Base-by-base conservation (phyloP, 2,329 filamentous ascomycete species). In the Sarocladium strictum region DNA sequence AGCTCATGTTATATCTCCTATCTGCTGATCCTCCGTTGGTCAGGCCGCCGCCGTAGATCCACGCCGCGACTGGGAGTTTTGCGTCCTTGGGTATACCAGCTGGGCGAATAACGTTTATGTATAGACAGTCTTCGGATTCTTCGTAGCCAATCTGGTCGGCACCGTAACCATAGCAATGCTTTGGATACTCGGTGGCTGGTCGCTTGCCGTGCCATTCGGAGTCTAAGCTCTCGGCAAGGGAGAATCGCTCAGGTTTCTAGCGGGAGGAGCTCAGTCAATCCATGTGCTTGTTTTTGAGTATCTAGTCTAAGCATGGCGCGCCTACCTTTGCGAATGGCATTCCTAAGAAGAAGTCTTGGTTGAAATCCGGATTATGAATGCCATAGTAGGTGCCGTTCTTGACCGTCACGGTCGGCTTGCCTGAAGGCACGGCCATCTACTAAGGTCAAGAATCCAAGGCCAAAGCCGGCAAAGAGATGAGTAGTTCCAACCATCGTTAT, bases 91-190 rank as follows among this genome's bases (percentile, higher is more conserved):
- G 65, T 0, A 72, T 26, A 26, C 65, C 65, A 3, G 63, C 60
- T 0, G 70, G 66, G 12, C 71, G 63, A 56, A 65, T 72, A 9
- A 73, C 69, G 41, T 73, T 73, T 59, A 73, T 71, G 58, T 69
- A 72, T 17, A 73, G 61, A 21, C 71, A 73, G 0, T 64, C 67
- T 33, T 73, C 70, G 6, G 47, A 51, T 17, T 51, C 47, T 19
- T 51, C 47, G 47, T 51, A 55, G 5, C 53, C 53, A 26, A 55
- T 55, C 60, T 62, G 56, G 53, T 63, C 60, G 15, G 41, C 50
- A 43, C 76, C 75, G 53, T 79, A 79, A 21, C 75, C 75, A 47
- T 77, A 67, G 59, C 76, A 79, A 53, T 72, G 67, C 26, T 69
- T 66, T 1, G 71, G 71, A 56, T 78, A 79, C 23, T 69, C 60